Evolutionary conservation across 306 rosid species (phyloP), one percentile per base, ranked within the genome.

Genomic region (Betula pendula): DNA sequence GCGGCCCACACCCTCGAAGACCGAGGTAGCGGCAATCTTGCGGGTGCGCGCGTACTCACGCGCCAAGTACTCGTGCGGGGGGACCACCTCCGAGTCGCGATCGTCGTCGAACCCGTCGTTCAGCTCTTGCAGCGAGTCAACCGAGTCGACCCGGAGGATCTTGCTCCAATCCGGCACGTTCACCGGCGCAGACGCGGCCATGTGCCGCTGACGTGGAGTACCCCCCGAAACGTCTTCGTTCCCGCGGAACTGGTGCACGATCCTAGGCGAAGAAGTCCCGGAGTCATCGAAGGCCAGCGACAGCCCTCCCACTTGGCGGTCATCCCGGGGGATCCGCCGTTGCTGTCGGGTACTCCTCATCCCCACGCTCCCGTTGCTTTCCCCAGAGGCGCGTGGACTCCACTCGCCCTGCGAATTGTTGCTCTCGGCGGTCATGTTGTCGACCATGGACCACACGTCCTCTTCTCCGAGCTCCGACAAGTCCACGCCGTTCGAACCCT

Each of bases 141-240:
- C 92, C 74, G 94, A 92, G 71, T 86, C 96, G 0, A 87, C 92
- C 42, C 91, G 97, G 80, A 90, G 97, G 68, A 95, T 95, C 96
- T 92, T 92, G 85, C 99, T 91, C 99, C 99, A 95, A 79, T 95
- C 99, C 67, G 99, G 97, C 74, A 92, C 97, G 86, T 92, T 95
- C 85, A 95, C 80, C 0, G 99, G 99, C 40, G 91, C 86, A 20
- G 99, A 95, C 33, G 89, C 19, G 12, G 98, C 97, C 87, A 88
- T 31, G 31, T 87, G 93, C 20, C 74, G 85, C 0, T 85, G 70
- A 3, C 89, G 85, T 0, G 87, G 44, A 0, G 82, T 73, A 72
- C 16, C 15, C 0, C 47, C 44, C 6, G 68, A 31, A 16, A 72
- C 62, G 71, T 85, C 70, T 27, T 91, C 95, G 12, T 84, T 86